Percentiles rank a stretch among this genome's conserved stretches.
phyloP scores from a whole-genome alignment of 2,329 filamentous ascomycete species.

The Aureobasidium leucospermi region DNA sequence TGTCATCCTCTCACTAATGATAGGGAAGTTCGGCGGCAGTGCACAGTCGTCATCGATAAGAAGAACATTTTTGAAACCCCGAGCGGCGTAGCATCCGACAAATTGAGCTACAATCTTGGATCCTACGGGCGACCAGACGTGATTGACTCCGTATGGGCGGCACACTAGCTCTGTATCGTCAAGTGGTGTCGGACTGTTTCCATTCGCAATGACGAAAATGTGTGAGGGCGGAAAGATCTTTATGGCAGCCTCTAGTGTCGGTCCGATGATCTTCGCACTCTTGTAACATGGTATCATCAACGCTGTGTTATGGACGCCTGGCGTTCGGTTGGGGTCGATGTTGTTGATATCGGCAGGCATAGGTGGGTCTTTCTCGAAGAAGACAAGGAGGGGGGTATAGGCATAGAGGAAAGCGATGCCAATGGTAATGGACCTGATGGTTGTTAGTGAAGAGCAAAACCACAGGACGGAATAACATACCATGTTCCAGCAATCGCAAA shows the following conservation, averaged over 20 bases:
- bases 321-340: slow-evolving; percentile 16
- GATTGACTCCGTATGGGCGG: slow-evolving; percentile 37
- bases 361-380: slow-evolving; percentile 29
- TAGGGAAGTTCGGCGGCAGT: slow-evolving; percentile 41
- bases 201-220: slow-evolving; percentile 44
- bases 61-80: slow-evolving; percentile 39
- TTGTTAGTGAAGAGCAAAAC: not conserved
- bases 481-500: slow-evolving; percentile 36
- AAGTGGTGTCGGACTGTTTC: slow-evolving; percentile 39
- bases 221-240: slow-evolving; percentile 40
- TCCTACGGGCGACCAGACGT: slow-evolving; percentile 43
- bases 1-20: slow-evolving; percentile 39
- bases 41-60: slow-evolving; percentile 46
- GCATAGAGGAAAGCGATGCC: slow-evolving; percentile 26
- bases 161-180: slow-evolving; percentile 44
- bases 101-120: slow-evolving; percentile 46
- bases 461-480: not conserved
- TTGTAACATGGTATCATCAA: slow-evolving; percentile 45
- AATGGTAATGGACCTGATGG: slow-evolving; percentile 29
- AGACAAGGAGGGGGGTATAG: slow-evolving; percentile 24
- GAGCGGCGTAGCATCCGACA: slow-evolving; percentile 40
- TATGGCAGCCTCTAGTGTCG: slow-evolving; percentile 38
- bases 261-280: slow-evolving; percentile 35
- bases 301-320: slow-evolving; percentile 31
- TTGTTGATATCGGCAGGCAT: slow-evolving; percentile 21